A percentile compares a stretch with the other conserved stretches of the same genome.
Evolutionary conservation across 148 eudicot species (phyloP).

Genomic region (Pouteria glomerata): DNA sequence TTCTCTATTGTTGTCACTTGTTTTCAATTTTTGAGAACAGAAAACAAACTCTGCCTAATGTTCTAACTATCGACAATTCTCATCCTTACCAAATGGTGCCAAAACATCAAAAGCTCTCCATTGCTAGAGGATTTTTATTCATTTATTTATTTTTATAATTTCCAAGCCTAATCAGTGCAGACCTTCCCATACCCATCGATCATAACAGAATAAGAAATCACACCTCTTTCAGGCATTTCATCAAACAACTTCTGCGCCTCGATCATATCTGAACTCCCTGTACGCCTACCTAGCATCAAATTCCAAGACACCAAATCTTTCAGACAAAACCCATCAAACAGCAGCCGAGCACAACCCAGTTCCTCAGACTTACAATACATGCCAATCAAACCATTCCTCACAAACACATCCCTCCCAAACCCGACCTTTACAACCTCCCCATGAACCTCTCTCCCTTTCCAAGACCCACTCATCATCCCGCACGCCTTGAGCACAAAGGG

Average conservation of each 20-base stretch:
- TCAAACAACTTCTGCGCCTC: slow-evolving; percentile 19
- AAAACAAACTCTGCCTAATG: background rate
- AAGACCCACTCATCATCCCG: background rate
- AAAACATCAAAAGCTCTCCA: background rate
- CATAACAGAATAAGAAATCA: slow-evolving; percentile 17
- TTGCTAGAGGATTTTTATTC: background rate
- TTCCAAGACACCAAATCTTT: slow-evolving; percentile 22
- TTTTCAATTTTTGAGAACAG: too few relatives aligned
- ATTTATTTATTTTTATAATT: too few relatives aligned
- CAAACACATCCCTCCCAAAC: slow-evolving; percentile 15
- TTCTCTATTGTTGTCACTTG: too few relatives aligned
- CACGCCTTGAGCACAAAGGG: slow-evolving; percentile 19
- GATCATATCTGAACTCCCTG: slow-evolving; percentile 3
- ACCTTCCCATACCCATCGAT: slow-evolving; percentile 24
- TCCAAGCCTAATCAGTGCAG: background rate
- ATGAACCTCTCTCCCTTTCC: slow-evolving; percentile 16
- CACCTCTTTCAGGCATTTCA: slow-evolving; percentile 21
- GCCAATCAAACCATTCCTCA: slow-evolving; percentile 21
- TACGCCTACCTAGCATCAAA: slow-evolving; percentile 16
- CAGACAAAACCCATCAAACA: slow-evolving; percentile 17
- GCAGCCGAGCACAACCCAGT: slow-evolving; percentile 1
- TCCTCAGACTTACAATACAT: slow-evolving; percentile 10
- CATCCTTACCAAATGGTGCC: background rate
- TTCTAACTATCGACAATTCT: background rate
- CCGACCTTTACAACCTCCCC: slow-evolving; percentile 18